phyloP scores from a whole-genome alignment of 176 grass and related monocot genomes.

The Oryza rufipogon region DNA sequence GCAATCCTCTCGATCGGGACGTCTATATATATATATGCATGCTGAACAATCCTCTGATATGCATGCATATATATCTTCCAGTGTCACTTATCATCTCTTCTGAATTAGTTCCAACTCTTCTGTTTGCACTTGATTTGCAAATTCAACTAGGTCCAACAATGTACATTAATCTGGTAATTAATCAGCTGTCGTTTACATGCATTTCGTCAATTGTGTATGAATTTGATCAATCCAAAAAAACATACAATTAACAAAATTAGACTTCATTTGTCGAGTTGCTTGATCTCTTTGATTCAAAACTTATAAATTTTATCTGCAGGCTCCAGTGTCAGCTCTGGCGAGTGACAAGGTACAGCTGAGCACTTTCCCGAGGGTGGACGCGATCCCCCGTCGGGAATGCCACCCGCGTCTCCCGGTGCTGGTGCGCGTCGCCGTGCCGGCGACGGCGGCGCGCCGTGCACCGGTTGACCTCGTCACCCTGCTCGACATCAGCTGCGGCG shows the following conservation, averaged over 20 bases:
- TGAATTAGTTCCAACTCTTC: background rate
- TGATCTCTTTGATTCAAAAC: background rate
- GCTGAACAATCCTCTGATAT: background rate
- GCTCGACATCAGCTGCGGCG: background rate
- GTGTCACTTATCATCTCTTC: background rate
- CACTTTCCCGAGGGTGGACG: background rate
- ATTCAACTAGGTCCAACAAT: background rate
- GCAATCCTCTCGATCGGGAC: background rate
- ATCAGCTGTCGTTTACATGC: background rate
- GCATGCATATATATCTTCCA: background rate
- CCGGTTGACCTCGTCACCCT: background rate
- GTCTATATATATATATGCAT: background rate
- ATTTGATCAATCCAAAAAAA: background rate
- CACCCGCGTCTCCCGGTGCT: background rate
- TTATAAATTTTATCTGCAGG: background rate
- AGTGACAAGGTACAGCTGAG: background rate
- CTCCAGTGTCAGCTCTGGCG: background rate
- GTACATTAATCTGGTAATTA: background rate
- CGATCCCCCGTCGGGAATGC: background rate
- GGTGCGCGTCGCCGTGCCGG: background rate
- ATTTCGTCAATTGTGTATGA: background rate
- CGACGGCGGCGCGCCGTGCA: background rate
- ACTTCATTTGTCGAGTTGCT: too few species aligned
- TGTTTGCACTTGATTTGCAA: too few species aligned
- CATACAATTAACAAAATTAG: background rate